phyloP scores from a whole-genome alignment of 2,329 filamentous ascomycete genomes.

The Dactylella cylindrospora region DNA sequence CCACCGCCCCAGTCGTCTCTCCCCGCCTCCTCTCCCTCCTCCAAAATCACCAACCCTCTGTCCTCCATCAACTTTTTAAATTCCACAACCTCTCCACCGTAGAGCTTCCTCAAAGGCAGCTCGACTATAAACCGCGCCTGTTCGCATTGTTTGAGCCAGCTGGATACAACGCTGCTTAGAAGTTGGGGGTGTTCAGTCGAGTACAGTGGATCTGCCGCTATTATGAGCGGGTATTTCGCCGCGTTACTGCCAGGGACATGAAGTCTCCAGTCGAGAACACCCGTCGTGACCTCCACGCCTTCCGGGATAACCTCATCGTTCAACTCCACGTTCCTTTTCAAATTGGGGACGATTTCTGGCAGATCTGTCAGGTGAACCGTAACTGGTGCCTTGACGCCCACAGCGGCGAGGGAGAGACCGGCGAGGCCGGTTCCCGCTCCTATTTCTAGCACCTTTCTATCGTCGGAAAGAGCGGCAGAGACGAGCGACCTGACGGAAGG shows the following conservation, averaged over 20 bases:
- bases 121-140: constrained; percentile 73
- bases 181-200: constrained; percentile 77
- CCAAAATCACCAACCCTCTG: constrained; percentile 59
- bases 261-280: constrained; percentile 73
- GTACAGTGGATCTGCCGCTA: constrained; percentile 86
- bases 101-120: constrained; percentile 74
- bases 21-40: constrained; percentile 65
- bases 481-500: constrained; percentile 21
- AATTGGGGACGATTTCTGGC: constrained; percentile 77
- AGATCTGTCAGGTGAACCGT: constrained; percentile 76
- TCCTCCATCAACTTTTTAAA: constrained; percentile 65
- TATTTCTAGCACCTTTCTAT: constrained; percentile 64
- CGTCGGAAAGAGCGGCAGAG: not conserved
- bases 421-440: constrained; percentile 90
- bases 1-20: constrained; percentile 70
- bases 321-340: constrained; percentile 68
- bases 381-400: not conserved
- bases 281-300: constrained; percentile 63
- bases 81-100: constrained; percentile 62
- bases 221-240: constrained; percentile 64
- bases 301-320: constrained; percentile 64
- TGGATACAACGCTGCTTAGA: constrained; percentile 68
- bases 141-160: constrained; percentile 63
- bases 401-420: constrained; percentile 76
- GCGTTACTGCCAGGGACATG: constrained; percentile 55